A percentile compares a stretch with the other conserved stretches of the same genome.
phyloP scores from a whole-genome alignment of 192 early-diverging fungal species.

The Spizellomyces punctatus region DNA sequence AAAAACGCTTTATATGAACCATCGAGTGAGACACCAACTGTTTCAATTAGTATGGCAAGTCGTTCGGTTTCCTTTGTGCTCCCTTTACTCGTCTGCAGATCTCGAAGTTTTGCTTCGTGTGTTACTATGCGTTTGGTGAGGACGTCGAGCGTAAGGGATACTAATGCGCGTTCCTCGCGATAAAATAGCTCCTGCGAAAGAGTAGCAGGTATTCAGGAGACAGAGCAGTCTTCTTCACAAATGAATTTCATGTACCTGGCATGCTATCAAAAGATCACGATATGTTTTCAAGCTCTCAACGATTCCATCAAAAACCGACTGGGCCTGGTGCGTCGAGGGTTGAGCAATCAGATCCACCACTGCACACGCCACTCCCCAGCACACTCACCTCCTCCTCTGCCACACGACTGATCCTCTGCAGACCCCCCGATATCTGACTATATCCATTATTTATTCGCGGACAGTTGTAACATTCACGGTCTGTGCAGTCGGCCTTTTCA shows the following conservation, averaged over 20 bases:
- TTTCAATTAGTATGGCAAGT: slow-evolving; percentile 31
- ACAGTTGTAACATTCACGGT: slow-evolving; percentile 61
- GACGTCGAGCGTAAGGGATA: slow-evolving; percentile 49
- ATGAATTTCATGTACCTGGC: slow-evolving; percentile 36
- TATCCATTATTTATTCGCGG: slow-evolving; percentile 53
- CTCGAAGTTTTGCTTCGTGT: slow-evolving; percentile 39
- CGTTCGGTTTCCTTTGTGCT: slow-evolving; percentile 44
- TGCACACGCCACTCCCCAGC: too few species aligned
- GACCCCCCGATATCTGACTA: slow-evolving; percentile 47
- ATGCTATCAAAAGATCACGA: slow-evolving; percentile 65
- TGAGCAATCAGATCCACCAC: too few species aligned
- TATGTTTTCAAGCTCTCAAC: slow-evolving; percentile 66
- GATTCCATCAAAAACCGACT: slow-evolving; percentile 49
- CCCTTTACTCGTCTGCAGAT: not conserved
- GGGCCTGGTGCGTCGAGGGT: slow-evolving; percentile 7
- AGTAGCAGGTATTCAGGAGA: slow-evolving; percentile 43
- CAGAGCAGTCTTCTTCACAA: slow-evolving; percentile 25
- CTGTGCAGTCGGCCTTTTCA: slow-evolving; percentile 60
- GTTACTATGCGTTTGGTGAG: slow-evolving; percentile 58
- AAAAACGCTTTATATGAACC: too few species aligned
- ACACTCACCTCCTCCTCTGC: slow-evolving; percentile 41
- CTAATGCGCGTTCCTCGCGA: slow-evolving; percentile 49
- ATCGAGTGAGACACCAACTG: slow-evolving; percentile 23
- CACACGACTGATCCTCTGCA: slow-evolving; percentile 43
- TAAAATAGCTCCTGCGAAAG: slow-evolving; percentile 22